phyloP scores from a whole-genome alignment of 148 eudicot genomes.

The Selenicereus undatus region DNA sequence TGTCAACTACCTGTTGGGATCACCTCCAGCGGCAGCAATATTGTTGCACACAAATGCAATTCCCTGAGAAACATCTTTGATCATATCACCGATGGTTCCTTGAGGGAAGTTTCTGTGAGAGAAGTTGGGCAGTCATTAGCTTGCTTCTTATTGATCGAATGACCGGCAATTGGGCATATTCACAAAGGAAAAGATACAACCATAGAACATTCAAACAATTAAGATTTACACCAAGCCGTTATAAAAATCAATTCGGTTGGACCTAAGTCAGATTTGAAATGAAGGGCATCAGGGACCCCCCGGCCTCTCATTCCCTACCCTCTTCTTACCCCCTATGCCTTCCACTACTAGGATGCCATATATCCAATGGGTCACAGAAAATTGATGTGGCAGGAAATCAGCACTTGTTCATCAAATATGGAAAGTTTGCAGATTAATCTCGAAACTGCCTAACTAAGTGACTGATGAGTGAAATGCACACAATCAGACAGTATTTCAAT shows the following conservation, averaged over 20 bases:
- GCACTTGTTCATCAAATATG: neutral
- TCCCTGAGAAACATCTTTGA: slow-evolving; percentile 80
- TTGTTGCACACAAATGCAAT: slow-evolving; percentile 68
- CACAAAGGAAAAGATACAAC: neutral
- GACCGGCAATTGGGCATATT: neutral
- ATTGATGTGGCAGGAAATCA: neutral
- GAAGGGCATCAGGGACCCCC: neutral
- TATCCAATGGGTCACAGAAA: neutral
- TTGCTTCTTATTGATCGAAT: neutral
- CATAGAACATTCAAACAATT: neutral
- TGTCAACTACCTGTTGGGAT: slow-evolving; percentile 61
- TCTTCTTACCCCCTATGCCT: neutral
- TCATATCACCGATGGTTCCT: slow-evolving; percentile 94
- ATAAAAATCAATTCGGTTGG: too few relatives aligned
- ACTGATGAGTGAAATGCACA: neutral
- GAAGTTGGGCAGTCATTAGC: slow-evolving; percentile 17
- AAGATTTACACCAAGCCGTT: too few relatives aligned
- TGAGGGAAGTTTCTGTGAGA: slow-evolving; percentile 92
- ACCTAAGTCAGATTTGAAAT: too few relatives aligned
- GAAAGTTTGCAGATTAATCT: neutral
- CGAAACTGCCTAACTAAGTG: neutral
- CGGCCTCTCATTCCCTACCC: neutral
- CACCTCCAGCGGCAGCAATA: slow-evolving; percentile 66
- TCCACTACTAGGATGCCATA: neutral
- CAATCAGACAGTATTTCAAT: neutral